Evolutionary conservation across 2,329 filamentous ascomycete genomes (phyloP), one percentile per base, ranked within the genome.

Genomic region (Talaromyces sp.): DNA sequence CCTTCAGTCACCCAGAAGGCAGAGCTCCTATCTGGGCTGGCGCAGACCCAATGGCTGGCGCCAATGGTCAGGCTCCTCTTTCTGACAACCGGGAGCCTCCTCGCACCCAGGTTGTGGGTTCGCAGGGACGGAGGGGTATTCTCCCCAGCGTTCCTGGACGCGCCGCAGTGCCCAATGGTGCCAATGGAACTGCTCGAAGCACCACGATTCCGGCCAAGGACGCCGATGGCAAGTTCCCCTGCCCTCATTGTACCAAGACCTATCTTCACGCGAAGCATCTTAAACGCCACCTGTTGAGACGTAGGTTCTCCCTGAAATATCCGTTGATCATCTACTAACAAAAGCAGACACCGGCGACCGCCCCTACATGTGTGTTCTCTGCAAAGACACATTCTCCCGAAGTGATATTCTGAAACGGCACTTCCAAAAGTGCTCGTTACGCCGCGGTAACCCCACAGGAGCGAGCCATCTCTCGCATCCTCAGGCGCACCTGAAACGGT

Each of bases 371-470:
- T 99, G 95, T 81, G 92, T 96, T 70, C 85, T 99, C 60, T 99
- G 95, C 84, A 93, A 95, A 78, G 95, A 98, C 79, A 98, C 93
- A 39, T 99, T 99, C 81, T 97, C 92, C 58, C 90, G 95, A 77
- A 97, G 93, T 84, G 95, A 99, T 76, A 98, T 99, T 70, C 83
- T 99, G 73, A 99, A 99, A 84, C 92, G 95, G 70, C 95, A 99
- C 82, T 99, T 98, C 81, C 93, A 97, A 79, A 99, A 99, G 83
- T 99, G 95, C 82, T 97, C 95, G 45, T 92, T 97, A 70, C 89
- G 95, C 73, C 90, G 95, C 76, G 95, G 95, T 65, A 98, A 98
- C 80, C 94, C 95, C 63, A 97, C 93, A 16, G 93, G 93, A 72
- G 92, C 92, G 68, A 97, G 91, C 75, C 95, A 99, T 82, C 81